These are phyloP conservation scores for Starmerella tilneyi DNA, from an alignment of 805 yeast genomes.

Conservation along the genomic window DNA sequence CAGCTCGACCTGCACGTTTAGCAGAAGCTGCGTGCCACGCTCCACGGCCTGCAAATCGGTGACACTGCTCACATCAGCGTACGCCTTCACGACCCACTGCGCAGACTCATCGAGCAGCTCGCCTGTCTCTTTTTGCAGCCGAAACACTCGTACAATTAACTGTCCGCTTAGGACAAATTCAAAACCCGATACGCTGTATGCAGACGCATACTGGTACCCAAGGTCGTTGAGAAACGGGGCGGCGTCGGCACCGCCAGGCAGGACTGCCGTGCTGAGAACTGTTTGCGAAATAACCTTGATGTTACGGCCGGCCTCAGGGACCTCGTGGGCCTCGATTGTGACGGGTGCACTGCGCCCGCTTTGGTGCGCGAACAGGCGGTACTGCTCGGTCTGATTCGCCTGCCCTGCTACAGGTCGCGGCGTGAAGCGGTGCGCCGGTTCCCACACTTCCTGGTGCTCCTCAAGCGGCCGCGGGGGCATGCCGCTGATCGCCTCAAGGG, in stretches of 20 bases:
- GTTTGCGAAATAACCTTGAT: slow-evolving; percentile 52
- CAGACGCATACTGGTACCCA: slow-evolving; percentile 59
- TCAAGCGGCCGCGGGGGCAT: slow-evolving; percentile 28
- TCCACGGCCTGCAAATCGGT: slow-evolving; percentile 67
- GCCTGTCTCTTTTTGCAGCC: slow-evolving; percentile 30
- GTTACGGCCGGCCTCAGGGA: slow-evolving; percentile 35
- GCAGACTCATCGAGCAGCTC: slow-evolving; percentile 28
- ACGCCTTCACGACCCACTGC: slow-evolving; percentile 42
- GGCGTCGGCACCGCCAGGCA: slow-evolving; percentile 28
- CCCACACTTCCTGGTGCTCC: slow-evolving; percentile 29
- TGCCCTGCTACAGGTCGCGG: slow-evolving; percentile 31
- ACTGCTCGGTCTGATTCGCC: slow-evolving; percentile 26
- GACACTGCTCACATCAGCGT: slow-evolving; percentile 56
- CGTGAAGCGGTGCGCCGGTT: slow-evolving; percentile 27
- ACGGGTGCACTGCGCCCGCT: neutral
- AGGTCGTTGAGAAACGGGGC: slow-evolving; percentile 44
- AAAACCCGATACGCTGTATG: slow-evolving; percentile 51
- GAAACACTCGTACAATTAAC: slow-evolving; percentile 46
- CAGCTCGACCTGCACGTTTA: slow-evolving; percentile 53
- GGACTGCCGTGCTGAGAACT: slow-evolving; percentile 43
- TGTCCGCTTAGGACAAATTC: slow-evolving; percentile 49
- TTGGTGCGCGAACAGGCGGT: slow-evolving; percentile 26
- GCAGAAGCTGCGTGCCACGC: slow-evolving; percentile 52
- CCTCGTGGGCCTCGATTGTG: slow-evolving; percentile 28
- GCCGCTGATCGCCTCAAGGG: slow-evolving; percentile 33